Evolutionary conservation across 148 eudicot species (phyloP).

Genomic region (Talinum fruticosum): DNA sequence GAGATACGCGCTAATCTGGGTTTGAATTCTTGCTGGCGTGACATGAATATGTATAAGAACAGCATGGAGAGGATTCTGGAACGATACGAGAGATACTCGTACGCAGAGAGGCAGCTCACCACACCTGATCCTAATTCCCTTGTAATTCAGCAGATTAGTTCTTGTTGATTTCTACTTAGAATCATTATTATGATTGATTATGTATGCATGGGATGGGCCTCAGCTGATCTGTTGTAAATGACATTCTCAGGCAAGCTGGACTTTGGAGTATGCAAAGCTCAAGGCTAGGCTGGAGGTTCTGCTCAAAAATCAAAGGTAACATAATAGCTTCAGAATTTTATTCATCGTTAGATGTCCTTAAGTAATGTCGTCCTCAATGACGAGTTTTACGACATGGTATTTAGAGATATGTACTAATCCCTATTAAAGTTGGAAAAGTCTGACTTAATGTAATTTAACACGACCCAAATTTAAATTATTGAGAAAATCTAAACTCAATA

Average conservation of each 20-base stretch:
- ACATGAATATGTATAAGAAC: not conserved
- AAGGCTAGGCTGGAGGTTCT: constrained; percentile 73
- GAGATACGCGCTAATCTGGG: too few relatives aligned
- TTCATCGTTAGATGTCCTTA: too few relatives aligned
- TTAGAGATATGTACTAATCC: too few relatives aligned
- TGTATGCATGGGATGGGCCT: not conserved
- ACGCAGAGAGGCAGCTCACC: constrained; percentile 42
- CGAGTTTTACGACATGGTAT: too few relatives aligned
- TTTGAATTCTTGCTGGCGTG: too few relatives aligned
- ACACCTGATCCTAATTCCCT: constrained; percentile 38
- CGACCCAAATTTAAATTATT: too few relatives aligned
- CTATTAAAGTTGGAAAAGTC: too few relatives aligned
- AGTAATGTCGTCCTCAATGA: too few relatives aligned
- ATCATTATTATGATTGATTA: not conserved
- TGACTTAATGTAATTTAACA: too few relatives aligned
- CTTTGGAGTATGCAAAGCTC: constrained; percentile 72
- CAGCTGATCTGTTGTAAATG: not conserved
- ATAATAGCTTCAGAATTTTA: not conserved
- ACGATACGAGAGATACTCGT: constrained; percentile 53
- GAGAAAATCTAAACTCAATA: too few relatives aligned
- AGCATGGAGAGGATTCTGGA: constrained; percentile 70
- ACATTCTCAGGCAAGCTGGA: constrained; percentile 58
- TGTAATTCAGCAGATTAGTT: constrained; percentile 19
- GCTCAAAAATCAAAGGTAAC: constrained; percentile 60
- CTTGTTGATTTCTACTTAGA: not conserved